Evolutionary conservation across 352 stramenopile species (phyloP), one percentile per base, ranked within the genome.

Genomic region (Phytopythium oedochilum): DNA sequence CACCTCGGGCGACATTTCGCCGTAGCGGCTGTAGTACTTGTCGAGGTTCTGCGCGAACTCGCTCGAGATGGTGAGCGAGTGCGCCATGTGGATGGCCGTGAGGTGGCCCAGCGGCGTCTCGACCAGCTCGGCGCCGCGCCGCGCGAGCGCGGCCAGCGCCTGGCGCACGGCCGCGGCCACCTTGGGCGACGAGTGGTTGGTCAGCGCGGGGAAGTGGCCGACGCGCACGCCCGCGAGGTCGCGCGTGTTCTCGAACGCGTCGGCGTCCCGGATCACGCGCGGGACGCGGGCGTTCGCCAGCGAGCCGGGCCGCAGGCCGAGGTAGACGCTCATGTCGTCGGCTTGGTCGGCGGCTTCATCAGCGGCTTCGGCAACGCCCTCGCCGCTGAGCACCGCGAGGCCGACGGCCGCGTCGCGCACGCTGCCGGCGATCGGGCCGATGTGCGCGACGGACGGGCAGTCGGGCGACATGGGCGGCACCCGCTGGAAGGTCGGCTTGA

Each of bases 401-500:
- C 73, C 87, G 28, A 97, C 66, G 17, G 86, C 86, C 18, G 75
- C 79, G 53, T 97, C 90, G 11, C 79, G 71, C 15, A 96, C 75
- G 28, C 56, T 89, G 22, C 65, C 73, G 23, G 88, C 85, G 35
- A 97, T 89, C 0, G 87, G 88, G 0, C 90, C 90, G 15, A 89
- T 64, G 53, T 96, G 82, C 20, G 68, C 68, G 18, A 97, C 57
- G 1, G 80, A 96, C 5, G 73, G 76, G 14, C 73, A 82, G 39
- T 79, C 70, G 2, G 66, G 52, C 17, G 73, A 70, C 38, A 88
- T 45, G n/a, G 75, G 73, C 36, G 84, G 80, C 46, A 94, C 64
- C 10, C 86, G 78, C 52, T 79, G 66, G 59, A 92, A 97, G 20
- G 82, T 96, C 10, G 88, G 78, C 44, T 96, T 96, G 45, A 98